These are phyloP conservation scores for Pyrus hybrid DNA, from an alignment of 331 rosid species.

Conservation along the genomic window DNA sequence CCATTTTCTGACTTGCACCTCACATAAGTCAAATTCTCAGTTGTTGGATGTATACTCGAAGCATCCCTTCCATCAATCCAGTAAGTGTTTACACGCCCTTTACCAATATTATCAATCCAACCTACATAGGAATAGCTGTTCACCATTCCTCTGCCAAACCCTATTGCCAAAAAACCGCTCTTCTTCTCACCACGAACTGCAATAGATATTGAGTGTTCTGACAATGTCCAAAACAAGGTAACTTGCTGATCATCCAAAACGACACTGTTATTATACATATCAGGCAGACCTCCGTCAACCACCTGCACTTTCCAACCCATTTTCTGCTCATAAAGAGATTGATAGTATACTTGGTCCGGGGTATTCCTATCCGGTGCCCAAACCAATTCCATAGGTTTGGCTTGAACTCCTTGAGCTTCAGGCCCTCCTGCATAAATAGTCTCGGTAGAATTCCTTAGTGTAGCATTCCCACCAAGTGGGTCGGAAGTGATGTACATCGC, in stretches of 20 bases:
- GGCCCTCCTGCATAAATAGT: conserved; percentile 80
- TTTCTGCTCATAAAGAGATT: conserved; percentile 63
- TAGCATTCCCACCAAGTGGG: conserved; percentile 84
- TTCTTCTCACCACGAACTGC: conserved; percentile 93
- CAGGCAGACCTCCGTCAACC: conserved; percentile 89
- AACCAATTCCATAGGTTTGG: conserved; percentile 61
- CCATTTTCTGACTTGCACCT: conserved; percentile 81
- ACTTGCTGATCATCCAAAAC: conserved; percentile 90
- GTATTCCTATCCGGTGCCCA: conserved; percentile 90
- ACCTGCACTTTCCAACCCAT: conserved; percentile 96
- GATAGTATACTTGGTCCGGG: conserved; percentile 68
- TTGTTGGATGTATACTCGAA: conserved; percentile 47
- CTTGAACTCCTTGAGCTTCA: conserved; percentile 76
- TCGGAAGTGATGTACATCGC: conserved; percentile 80
- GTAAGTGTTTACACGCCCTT: conserved; percentile 61
- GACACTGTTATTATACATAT: conserved; percentile 90
- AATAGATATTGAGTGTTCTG: conserved; percentile 56
- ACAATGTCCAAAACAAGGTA: conserved; percentile 78
- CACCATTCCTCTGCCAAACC: conserved; percentile 76
- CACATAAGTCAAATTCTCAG: conserved; percentile 67
- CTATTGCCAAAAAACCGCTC: conserved; percentile 85
- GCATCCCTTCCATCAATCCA: conserved; percentile 89
- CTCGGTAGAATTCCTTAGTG: conserved; percentile 60
- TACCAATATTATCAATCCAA: conserved; percentile 64
- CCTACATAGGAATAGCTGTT: conserved; percentile 78